Base-by-base conservation (phyloP, 441 rosid species). In the Macaranga tanarius region DNA sequence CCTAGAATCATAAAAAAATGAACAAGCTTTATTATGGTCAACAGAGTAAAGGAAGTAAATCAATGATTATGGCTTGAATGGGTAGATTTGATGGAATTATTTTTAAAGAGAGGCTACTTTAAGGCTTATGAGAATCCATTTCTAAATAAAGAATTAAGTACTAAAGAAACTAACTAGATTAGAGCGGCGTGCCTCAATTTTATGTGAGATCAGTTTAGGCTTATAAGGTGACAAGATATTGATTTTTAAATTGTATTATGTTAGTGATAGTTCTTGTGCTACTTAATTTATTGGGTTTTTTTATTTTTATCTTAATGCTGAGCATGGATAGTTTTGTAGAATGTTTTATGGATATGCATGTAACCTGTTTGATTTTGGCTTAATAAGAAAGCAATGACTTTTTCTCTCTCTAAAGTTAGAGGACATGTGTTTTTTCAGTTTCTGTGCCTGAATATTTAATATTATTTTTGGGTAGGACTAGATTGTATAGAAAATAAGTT, bases 181-280 rank as follows among this genome's bases (percentile, higher is more conserved):
- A 85, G 97, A 67, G 89, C 95, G 7, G 93, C 97, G 0, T 90
- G 90, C 76, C 96, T 92, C 77, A 86, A 83, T 79, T 93, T 92
- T 56, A 86, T 86, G 2, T 85, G 98, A 61, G 93, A 92, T 75
- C 84, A 85, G 20, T 75, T 52, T 66, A 84, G 81, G 65, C 85
- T 92, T 74, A 72, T 93, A 44, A 88, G 97, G 98, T 93, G 76
- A 65, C 7, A 31, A 11, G 50, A 60, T 1, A 11, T 25, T 22
- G 19, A 8, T 40, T 76, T 34, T 17, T 20, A 25, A 47, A 48
- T 23, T 65, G 23, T 2, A 38, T 34, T 38, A 38, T 10, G 25
- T 58, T 25, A 16, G 9, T 59, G 28, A 13, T 64, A 17, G 19
- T 50, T 66, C 4, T 7, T 59, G 47, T n/a, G n/a, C 48, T 47